Evolutionary conservation across 78 protist genomes (phyloP).

Genomic region (Protostelium mycophagum): DNA sequence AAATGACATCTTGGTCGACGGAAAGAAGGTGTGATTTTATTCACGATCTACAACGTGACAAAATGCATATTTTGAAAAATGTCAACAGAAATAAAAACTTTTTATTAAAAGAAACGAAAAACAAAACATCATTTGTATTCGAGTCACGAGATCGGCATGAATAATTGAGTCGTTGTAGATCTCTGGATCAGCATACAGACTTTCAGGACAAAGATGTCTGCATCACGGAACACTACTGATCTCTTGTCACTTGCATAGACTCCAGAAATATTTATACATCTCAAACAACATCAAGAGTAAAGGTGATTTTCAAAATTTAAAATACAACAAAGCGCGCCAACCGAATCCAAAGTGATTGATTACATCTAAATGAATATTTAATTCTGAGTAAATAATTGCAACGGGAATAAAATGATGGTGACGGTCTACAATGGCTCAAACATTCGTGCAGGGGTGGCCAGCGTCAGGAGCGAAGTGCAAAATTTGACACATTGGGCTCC

Average conservation of each 20-base stretch:
- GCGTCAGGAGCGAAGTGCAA: neutral
- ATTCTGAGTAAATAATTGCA: neutral
- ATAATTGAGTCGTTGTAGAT: neutral
- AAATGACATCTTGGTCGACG: conserved; percentile 46
- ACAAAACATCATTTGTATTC: no score
- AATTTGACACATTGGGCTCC: neutral
- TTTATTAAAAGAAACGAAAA: no score
- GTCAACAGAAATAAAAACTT: no score
- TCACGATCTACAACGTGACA: no score
- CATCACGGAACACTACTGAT: conserved; percentile 70
- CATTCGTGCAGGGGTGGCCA: neutral
- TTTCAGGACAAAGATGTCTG: conserved; percentile 35
- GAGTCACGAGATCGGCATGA: neutral
- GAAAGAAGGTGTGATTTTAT: conserved; percentile 46
- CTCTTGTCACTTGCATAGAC: conserved; percentile 25
- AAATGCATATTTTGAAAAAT: no score
- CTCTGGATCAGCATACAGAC: conserved; percentile 47
- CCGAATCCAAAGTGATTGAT: no score
- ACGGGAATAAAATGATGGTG: neutral
- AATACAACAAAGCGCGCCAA: no score
- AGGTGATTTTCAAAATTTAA: no score
- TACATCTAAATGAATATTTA: neutral
- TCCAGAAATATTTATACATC: conserved; percentile 45
- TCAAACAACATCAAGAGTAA: conserved; percentile 31
- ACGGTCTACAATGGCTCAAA: neutral